A percentile compares a stretch with the other conserved stretches of the same genome.
These are phyloP conservation scores for Jackrogersella multiformis DNA, from an alignment of 495 filamentous ascomycete genomes.

Conservation along the genomic window DNA sequence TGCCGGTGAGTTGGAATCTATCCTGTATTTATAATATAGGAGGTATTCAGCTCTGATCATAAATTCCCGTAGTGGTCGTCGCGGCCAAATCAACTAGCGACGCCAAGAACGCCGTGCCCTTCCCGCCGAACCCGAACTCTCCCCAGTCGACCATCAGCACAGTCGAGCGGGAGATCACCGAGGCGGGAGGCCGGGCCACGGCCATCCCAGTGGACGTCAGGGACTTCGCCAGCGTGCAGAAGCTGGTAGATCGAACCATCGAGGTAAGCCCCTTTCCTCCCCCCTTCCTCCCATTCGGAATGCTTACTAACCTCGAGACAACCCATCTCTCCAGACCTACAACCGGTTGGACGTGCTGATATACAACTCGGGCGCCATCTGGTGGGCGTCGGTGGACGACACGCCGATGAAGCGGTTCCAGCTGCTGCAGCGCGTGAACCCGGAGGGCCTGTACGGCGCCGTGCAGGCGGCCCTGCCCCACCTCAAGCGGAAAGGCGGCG, in stretches of 20 bases:
- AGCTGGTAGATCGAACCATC: conserved; percentile 69
- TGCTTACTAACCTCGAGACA: not conserved
- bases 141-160: conserved; percentile 81
- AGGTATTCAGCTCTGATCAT: too few relatives aligned
- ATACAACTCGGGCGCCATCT: conserved; percentile 89
- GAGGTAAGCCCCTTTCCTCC: conserved; percentile 45
- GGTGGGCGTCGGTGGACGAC: conserved; percentile 78
- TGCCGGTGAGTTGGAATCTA: conserved; percentile 58
- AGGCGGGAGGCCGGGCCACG: conserved; percentile 69
- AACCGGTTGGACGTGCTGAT: conserved; percentile 74
- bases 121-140: conserved; percentile 87
- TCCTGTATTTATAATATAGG: too few relatives aligned
- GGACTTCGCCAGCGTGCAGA: conserved; percentile 67
- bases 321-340: conserved; percentile 54
- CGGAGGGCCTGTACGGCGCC: conserved; percentile 75
- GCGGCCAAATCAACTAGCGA: conserved; percentile 82
- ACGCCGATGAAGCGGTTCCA: conserved; percentile 83
- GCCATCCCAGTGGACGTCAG: conserved; percentile 78
- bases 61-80: conserved; percentile 70
- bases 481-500: conserved; percentile 45
- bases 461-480: conserved; percentile 73
- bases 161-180: conserved; percentile 79
- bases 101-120: conserved; percentile 63
- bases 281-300: not conserved
- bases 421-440: conserved; percentile 84